Base-by-base conservation (phyloP, 805 yeast species). In the Lachancea quebecensis region DNA sequence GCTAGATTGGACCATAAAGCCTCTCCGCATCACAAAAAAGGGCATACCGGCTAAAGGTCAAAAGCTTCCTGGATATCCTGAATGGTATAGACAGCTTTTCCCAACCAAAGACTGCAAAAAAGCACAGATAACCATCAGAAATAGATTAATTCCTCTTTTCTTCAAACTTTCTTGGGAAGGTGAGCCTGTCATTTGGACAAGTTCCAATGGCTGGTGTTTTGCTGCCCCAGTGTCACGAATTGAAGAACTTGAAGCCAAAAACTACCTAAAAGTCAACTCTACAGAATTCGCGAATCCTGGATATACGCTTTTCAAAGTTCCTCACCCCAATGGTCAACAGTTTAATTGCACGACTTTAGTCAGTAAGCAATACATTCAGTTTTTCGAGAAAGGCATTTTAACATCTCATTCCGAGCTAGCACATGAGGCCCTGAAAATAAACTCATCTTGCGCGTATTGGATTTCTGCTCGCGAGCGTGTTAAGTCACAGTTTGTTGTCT, bases 381-480 rank as follows among this genome's bases (percentile, higher is more conserved):
- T 73, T 53, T 89, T 85, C 58, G 96, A 90, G 50, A 77, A 79
- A 44, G 89, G 85, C 0, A 65, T 79, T 0, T 63, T 93, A 43
- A 74, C 82, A 1, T 87, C 97, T 0, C 80, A 80, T 48, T 82
- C 77, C 45, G 75, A 76, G 11, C 68, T 78, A 45, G 97, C 98
- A 0, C 73, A 74, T 45, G 83, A 85, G 46, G 95, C 95, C 2
- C 68, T 93, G 38, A 70, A 77, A n/a, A 72, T 86, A 56, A 87
- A 87, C 49, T 79, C 88, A 0, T 70, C 81, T 10, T 87, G 93
- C 32, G 80, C 96, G 8, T 93, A 93, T 64, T 93, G 99, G 99
- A 78, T 85, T 56, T 85, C 96, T 11, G 79, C 91, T 10, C 73
- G 99, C 49, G 89, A 82, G 52, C 73, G 99, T 46, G 88, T 93